phyloP scores from a whole-genome alignment of 2,329 filamentous ascomycete species.

The Claviceps purpurea region DNA sequence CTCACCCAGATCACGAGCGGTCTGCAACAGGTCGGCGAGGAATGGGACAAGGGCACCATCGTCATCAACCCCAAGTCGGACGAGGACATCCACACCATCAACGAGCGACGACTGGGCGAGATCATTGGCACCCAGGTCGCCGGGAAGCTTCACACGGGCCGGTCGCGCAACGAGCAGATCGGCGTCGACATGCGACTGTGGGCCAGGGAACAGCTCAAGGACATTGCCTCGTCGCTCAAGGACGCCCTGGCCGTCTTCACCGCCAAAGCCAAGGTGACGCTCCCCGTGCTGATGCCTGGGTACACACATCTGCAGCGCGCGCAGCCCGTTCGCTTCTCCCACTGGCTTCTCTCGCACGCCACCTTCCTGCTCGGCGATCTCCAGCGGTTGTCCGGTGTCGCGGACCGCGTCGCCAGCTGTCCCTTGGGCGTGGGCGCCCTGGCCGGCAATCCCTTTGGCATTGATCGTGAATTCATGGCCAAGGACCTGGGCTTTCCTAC shows the following conservation, averaged over 20 bases:
- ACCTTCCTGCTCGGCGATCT: conserved; percentile 13
- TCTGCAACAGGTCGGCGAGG: conserved; percentile 4
- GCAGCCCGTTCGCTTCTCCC: conserved; percentile 12
- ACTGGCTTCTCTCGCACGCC: conserved; percentile 14
- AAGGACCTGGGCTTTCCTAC: conserved; percentile 60
- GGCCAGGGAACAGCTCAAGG: conserved; percentile 20
- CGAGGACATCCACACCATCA: conserved; percentile 35
- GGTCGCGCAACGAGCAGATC: conserved; percentile 61
- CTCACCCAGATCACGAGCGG: not conserved
- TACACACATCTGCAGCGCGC: conserved; percentile 16
- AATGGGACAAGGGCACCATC: conserved; percentile 17
- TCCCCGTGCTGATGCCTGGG: conserved; percentile 14
- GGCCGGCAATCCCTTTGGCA: conserved; percentile 16
- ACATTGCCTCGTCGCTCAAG: conserved; percentile 7
- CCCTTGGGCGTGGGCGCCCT: conserved; percentile 16
- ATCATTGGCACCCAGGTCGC: conserved; percentile 42
- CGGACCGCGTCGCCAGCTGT: conserved; percentile 13
- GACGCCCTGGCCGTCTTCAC: not conserved
- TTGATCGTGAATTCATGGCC: conserved; percentile 18
- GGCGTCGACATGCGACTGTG: conserved; percentile 62
- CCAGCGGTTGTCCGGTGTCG: conserved; percentile 12
- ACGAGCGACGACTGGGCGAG: conserved; percentile 47
- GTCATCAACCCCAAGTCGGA: conserved; percentile 13
- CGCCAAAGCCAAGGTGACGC: not conserved
- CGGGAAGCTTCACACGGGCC: conserved; percentile 52